Evolutionary conservation across 1,139 yeast species (phyloP).

Genomic region (Suhomyces choctaworum): DNA sequence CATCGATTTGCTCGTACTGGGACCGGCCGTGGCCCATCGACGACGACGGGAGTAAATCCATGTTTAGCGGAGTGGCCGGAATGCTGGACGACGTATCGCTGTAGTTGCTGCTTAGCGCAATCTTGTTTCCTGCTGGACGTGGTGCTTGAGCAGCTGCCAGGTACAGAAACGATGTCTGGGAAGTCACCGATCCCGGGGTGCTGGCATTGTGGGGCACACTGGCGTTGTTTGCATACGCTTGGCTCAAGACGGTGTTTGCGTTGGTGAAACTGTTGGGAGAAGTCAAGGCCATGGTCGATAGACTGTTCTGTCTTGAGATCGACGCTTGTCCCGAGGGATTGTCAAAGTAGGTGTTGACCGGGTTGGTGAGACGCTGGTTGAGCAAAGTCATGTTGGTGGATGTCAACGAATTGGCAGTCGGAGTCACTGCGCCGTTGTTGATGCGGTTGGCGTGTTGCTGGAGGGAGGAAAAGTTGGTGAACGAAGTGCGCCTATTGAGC

Average conservation of each 20-base stretch:
- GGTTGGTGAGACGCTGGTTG: conserved; percentile 25
- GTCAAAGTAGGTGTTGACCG: conserved; percentile 33
- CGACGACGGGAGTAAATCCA: conserved; percentile 23
- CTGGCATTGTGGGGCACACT: conserved; percentile 14
- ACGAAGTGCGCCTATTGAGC: conserved; percentile 23
- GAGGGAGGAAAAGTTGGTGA: conserved; percentile 15
- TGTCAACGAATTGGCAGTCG: conserved; percentile 24
- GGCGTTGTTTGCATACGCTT: conserved; percentile 7
- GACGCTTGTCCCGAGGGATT: conserved; percentile 8
- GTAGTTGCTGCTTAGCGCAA: conserved; percentile 4
- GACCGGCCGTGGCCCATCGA: conserved; percentile 1
- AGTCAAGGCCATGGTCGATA: conserved; percentile 13
- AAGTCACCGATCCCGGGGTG: conserved; percentile 28
- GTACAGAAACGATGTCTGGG: conserved; percentile 17
- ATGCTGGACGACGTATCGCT: conserved; percentile 14
- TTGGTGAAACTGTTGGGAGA: conserved; percentile 3
- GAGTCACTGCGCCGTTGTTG: conserved; percentile 8
- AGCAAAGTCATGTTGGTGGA: conserved; percentile 30
- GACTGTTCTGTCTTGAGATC: conserved; percentile 18
- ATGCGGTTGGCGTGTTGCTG: too few relatives aligned
- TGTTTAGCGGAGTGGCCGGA: conserved; percentile 23
- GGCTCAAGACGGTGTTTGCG: conserved; percentile 1
- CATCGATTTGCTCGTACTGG: conserved; percentile 5
- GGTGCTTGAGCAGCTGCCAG: conserved; percentile 4
- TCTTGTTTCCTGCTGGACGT: conserved; percentile 12